Evolutionary conservation across 2,329 filamentous ascomycete genomes (phyloP).

Genomic region (Fusarium hostae): DNA sequence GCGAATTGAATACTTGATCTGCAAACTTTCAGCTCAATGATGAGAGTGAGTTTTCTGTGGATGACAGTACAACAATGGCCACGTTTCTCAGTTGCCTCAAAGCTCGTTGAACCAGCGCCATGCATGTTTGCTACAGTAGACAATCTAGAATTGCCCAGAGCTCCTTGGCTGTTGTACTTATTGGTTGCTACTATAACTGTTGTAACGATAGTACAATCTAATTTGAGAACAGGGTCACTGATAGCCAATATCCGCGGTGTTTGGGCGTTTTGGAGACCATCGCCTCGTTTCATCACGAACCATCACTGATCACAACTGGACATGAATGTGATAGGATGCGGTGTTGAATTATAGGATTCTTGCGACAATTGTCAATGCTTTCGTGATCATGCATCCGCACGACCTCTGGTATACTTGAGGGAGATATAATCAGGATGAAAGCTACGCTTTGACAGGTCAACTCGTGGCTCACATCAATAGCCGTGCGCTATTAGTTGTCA

Average conservation of each 20-base stretch:
- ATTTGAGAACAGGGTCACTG: neutral
- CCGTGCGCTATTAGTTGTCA: neutral
- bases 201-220: neutral
- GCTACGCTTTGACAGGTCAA: neutral
- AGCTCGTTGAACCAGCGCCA: neutral
- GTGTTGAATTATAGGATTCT: neutral
- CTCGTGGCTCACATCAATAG: neutral
- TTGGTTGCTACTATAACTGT: neutral
- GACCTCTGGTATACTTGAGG: neutral
- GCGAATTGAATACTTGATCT: conserved; percentile 11
- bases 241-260: neutral
- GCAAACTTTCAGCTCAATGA: neutral
- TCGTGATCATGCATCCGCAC: neutral
- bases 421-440: neutral
- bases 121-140: neutral
- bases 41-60: neutral
- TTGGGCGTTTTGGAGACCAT: neutral
- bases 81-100: conserved; percentile 9
- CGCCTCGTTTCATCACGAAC: conserved; percentile 15
- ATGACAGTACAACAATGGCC: neutral
- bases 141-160: neutral
- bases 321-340: neutral
- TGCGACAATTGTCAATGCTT: neutral
- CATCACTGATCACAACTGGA: neutral
- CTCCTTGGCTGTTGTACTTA: neutral